A percentile compares a stretch with the other conserved stretches of the same genome.
These are phyloP conservation scores for Diaporthe capsici DNA, from an alignment of 2,329 filamentous ascomycete genomes.

Conservation along the genomic window DNA sequence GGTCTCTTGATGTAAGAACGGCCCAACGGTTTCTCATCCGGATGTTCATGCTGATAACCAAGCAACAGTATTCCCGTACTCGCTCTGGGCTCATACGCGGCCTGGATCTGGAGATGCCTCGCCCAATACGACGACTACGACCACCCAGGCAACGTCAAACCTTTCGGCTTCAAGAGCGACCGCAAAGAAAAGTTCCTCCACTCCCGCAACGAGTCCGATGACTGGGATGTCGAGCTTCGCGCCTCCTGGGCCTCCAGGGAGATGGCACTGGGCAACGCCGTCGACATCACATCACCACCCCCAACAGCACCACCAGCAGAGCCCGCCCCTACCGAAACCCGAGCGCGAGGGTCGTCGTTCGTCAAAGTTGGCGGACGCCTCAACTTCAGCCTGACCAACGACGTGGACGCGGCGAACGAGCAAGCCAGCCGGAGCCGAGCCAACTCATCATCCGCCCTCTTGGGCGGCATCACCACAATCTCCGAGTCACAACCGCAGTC, in stretches of 20 bases:
- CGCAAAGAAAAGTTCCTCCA: conserved; percentile 25
- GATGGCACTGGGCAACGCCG: conserved; percentile 47
- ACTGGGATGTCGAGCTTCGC: conserved; percentile 39
- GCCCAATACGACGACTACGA: conserved; percentile 65
- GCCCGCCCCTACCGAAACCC: conserved; percentile 32
- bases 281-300: conserved; percentile 40
- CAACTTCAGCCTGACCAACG: conserved; percentile 36
- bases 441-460: conserved; percentile 38
- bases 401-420: conserved; percentile 5
- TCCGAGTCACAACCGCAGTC: conserved; percentile 28
- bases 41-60: conserved; percentile 33
- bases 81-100: conserved; percentile 61
- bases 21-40: not conserved
- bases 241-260: conserved; percentile 34
- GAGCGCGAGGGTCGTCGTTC: conserved; percentile 36
- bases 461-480: conserved; percentile 27
- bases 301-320: conserved; percentile 33
- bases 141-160: conserved; percentile 63
- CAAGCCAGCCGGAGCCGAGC: conserved; percentile 29
- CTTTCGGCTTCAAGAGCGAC: conserved; percentile 58
- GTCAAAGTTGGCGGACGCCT: conserved; percentile 35
- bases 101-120: conserved; percentile 62
- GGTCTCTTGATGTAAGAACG: conserved; percentile 62
- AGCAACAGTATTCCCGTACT: conserved; percentile 57
- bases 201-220: conserved; percentile 37